These are phyloP conservation scores for Cichorium intybus DNA, from an alignment of 140 eudicot species.

Conservation along the genomic window DNA sequence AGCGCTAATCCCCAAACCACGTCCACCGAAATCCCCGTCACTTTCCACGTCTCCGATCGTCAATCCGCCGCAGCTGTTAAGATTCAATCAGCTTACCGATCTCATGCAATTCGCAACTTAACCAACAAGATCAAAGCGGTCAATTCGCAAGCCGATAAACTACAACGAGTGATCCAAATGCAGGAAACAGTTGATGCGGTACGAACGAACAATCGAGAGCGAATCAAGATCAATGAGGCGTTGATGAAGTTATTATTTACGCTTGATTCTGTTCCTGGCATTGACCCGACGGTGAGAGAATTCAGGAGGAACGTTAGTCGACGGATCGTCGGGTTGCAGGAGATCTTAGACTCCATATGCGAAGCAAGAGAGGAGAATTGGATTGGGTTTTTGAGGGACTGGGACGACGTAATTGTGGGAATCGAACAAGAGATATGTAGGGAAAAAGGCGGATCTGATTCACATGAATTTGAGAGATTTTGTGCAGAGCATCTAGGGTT, in stretches of 20 bases:
- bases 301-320: slow-evolving; percentile 76
- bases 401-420: slow-evolving; percentile 63
- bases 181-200: slow-evolving; percentile 87
- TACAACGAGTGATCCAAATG: slow-evolving; percentile 62
- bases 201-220: slow-evolving; percentile 49
- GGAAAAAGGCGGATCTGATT: slow-evolving; percentile 56
- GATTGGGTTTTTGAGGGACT: slow-evolving; percentile 51
- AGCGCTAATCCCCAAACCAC: slow-evolving; percentile 22
- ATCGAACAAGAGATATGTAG: slow-evolving; percentile 66
- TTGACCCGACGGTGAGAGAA: slow-evolving; percentile 66
- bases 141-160: slow-evolving; percentile 44
- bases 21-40: slow-evolving; percentile 43
- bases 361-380: slow-evolving; percentile 40
- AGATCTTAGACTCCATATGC: slow-evolving; percentile 65
- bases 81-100: slow-evolving; percentile 75
- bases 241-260: slow-evolving; percentile 56
- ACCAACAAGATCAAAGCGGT: slow-evolving; percentile 52
- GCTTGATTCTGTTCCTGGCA: slow-evolving; percentile 83
- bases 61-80: slow-evolving; percentile 56
- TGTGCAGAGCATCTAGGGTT: slow-evolving; percentile 87
- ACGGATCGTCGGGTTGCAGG: slow-evolving; percentile 84
- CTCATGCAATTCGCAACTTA: slow-evolving; percentile 48
- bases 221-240: slow-evolving; percentile 68
- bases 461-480: slow-evolving; percentile 70
- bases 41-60: slow-evolving; percentile 23